Evolutionary conservation across 192 early-diverging fungal species (phyloP).

Genomic region (Coemansia sp.): DNA sequence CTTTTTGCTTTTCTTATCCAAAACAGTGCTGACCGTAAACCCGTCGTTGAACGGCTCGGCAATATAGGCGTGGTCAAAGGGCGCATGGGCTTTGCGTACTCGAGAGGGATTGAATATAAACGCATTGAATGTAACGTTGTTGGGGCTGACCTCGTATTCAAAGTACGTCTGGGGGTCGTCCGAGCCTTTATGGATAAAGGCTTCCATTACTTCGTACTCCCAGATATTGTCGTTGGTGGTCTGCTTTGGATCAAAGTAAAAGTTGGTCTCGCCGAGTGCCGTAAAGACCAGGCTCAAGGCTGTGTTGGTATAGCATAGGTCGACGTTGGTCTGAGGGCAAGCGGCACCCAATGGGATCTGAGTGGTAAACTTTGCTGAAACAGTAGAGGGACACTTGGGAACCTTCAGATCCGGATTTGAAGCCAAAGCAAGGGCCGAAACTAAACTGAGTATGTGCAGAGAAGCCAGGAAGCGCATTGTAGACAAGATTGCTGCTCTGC

Average conservation of each 20-base stretch:
- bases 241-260: constrained; percentile 38
- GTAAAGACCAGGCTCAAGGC: constrained; percentile 37
- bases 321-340: constrained; percentile 36
- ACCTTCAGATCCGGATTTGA: constrained; percentile 19
- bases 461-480: background rate
- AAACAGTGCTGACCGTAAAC: constrained; percentile 28
- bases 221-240: constrained; percentile 49
- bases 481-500: background rate
- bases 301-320: constrained; percentile 46
- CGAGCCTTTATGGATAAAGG: constrained; percentile 47
- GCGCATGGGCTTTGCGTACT: constrained; percentile 21
- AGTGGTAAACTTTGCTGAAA: constrained; percentile 25
- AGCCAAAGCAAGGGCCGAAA: background rate
- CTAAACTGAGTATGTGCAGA: background rate
- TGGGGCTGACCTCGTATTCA: constrained; percentile 50
- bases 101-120: constrained; percentile 50
- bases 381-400: constrained; percentile 29
- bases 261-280: constrained; percentile 37
- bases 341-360: constrained; percentile 27
- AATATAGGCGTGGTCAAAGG: constrained; percentile 49
- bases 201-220: constrained; percentile 52
- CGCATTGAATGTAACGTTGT: constrained; percentile 50
- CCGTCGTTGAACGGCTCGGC: constrained; percentile 45
- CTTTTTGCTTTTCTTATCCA: constrained; percentile 22
- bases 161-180: constrained; percentile 49